phyloP scores from a whole-genome alignment of 2,329 filamentous ascomycete species.

The Myriosclerotinia scirpicola region DNA sequence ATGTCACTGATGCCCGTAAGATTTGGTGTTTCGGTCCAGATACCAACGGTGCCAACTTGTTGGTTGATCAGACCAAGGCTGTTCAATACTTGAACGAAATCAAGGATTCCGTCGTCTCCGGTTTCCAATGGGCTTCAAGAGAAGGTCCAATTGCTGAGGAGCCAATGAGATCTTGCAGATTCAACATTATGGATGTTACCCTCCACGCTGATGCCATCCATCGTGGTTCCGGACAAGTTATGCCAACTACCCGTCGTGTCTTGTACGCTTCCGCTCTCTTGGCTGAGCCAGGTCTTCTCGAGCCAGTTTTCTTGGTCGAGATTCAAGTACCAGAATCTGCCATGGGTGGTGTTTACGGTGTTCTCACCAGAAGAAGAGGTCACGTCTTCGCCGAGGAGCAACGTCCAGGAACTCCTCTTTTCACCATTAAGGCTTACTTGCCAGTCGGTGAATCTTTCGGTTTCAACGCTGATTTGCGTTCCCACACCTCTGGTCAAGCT shows the following conservation, averaged over 20 bases:
- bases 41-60: slow-evolving; percentile 95
- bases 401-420: slow-evolving; percentile 96
- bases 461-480: slow-evolving; percentile 96
- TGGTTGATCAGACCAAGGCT: slow-evolving; percentile 99
- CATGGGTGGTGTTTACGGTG: slow-evolving; percentile 99
- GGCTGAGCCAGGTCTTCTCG: slow-evolving; percentile 85
- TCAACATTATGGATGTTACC: slow-evolving; percentile 99
- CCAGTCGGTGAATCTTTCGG: slow-evolving; percentile 98
- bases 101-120: slow-evolving; percentile 99
- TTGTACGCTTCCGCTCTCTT: slow-evolving; percentile 91
- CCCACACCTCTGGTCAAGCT: slow-evolving; percentile 91
- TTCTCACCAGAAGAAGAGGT: slow-evolving; percentile 95
- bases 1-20: slow-evolving; percentile 99
- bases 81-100: slow-evolving; percentile 99
- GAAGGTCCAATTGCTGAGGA: slow-evolving; percentile 98
- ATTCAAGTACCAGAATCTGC: slow-evolving; percentile 98
- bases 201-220: slow-evolving; percentile 99
- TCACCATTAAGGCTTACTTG: slow-evolving; percentile 98
- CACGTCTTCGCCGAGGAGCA: slow-evolving; percentile 99
- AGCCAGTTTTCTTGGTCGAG: slow-evolving; percentile 98
- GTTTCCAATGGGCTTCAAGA: slow-evolving; percentile 99
- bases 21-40: slow-evolving; percentile 99
- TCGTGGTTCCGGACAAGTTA: slow-evolving; percentile 98
- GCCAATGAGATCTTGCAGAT: slow-evolving; percentile 95
- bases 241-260: slow-evolving; percentile 96